Conservation (phyloP, 1,139 yeast species). For the Taiozyma onychis region DNA sequence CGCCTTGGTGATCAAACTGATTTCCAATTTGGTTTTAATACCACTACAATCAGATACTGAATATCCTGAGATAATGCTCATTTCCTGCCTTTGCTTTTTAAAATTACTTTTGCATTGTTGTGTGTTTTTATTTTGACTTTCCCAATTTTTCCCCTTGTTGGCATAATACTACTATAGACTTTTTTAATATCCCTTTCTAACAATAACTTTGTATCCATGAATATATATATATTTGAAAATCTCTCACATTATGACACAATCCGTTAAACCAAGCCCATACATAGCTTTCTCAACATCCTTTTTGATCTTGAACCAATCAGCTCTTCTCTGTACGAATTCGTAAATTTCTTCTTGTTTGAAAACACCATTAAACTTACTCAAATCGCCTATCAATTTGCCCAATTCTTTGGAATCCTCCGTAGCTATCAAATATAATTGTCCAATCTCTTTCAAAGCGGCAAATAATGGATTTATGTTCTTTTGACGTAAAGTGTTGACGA, state of each 20-base stretch:
- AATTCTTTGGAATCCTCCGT: conserved; percentile 72
- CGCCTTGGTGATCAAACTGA: background rate
- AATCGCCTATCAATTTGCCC: conserved; percentile 78
- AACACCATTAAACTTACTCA: conserved; percentile 82
- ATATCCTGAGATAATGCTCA: background rate
- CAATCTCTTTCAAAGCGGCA: conserved; percentile 76
- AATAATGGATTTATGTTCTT: conserved; percentile 69
- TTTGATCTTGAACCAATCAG: conserved; percentile 77
- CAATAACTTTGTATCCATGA: too few species aligned
- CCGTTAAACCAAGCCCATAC: conserved; percentile 76
- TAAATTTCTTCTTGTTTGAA: conserved; percentile 90
- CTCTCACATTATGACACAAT: conserved; percentile 45
- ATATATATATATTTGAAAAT: background rate
- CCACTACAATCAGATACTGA: background rate
- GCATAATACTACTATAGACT: background rate
- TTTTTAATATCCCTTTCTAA: background rate
- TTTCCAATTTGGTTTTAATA: background rate
- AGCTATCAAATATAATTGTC: conserved; percentile 75
- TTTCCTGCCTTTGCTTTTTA: background rate
- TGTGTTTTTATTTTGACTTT: background rate
- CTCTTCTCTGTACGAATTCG: conserved; percentile 82
- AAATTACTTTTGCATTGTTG: too few species aligned
- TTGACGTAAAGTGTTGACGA: conserved; percentile 55
- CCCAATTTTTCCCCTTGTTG: background rate
- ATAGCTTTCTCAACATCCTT: conserved; percentile 88